Base-by-base conservation (phyloP, 2,329 filamentous ascomycete species). In the Fusarium sp. region DNA sequence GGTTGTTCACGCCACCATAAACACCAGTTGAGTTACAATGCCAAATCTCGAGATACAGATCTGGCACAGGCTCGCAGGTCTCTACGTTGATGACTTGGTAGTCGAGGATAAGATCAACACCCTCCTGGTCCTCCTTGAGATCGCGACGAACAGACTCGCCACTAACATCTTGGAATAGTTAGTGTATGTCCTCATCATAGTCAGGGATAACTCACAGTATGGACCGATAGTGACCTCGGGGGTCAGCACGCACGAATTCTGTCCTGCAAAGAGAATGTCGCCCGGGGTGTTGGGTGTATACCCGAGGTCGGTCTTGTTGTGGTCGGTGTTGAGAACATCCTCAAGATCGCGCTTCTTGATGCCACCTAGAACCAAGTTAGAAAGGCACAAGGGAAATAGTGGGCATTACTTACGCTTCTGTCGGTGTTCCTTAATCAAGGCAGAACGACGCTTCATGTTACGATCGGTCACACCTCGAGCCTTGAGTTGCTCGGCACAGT, bases 161-260 rank as follows among this genome's bases (percentile, higher is more conserved):
- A 17, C 70, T 70, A 3, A 77, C 75, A 40, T 78, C 75, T 53
- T 3, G 15, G 0, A 1, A 6, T 1, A 19, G 9, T 59, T 48
- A 59, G 56, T 15, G 2, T 0, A 17, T 7, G 4, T 43, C 17
- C 9, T 3, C 28, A n/a, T 5, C 13, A 3, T n/a, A 28, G 5
- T 6, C 9, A 4, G 1, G 0, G 0, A 13, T 0, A 39, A 44
- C 47, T 43, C 63, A 77, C 82, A 70, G 75, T 81, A 71, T 63
- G 84, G 84, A 2, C 84, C 84, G 65, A 84, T 77, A 6, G 83
- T 86, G 15, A 82, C 81, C 67, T 86, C 84, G 0, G 83, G 83
- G 4, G 79, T 82, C 14, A 86, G 74, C 7, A 84, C 77, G 55
- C 84, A 87, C 5, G 81, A 79, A 20, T 75, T 77, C 43, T 79